phyloP scores from a whole-genome alignment of 169 alveolate genomes.

The Condylostoma magnum region DNA sequence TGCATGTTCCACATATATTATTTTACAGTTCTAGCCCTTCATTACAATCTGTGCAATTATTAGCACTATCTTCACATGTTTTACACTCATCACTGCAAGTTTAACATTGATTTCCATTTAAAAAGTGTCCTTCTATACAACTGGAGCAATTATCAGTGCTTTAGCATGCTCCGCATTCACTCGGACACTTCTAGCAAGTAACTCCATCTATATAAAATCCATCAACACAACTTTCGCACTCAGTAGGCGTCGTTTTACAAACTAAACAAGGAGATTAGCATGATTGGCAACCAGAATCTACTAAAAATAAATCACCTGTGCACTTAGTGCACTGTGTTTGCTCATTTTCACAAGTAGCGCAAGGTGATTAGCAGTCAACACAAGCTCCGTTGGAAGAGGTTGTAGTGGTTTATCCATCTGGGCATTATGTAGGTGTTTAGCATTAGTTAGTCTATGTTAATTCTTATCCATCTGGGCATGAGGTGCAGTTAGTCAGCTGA shows the following conservation, averaged over 20 bases:
- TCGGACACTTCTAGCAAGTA: neutral
- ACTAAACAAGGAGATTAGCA: neutral
- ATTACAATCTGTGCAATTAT: neutral
- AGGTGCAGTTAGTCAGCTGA: neutral
- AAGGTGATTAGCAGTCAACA: neutral
- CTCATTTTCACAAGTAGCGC: neutral
- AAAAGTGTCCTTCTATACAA: neutral
- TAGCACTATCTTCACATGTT: constrained; percentile 3
- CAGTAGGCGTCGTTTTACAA: neutral
- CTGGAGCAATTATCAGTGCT: neutral
- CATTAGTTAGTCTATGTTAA: no score
- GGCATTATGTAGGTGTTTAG: no score
- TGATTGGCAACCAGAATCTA: neutral
- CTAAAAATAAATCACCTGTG: neutral
- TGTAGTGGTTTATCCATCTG: neutral
- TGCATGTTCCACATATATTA: neutral
- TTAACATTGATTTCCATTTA: neutral
- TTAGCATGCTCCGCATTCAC: neutral
- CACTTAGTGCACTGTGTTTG: neutral
- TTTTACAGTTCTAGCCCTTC: neutral
- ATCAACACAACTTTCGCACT: neutral
- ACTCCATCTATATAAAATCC: neutral
- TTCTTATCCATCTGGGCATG: neutral
- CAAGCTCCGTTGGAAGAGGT: neutral
- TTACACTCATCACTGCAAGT: neutral